Evolutionary conservation across 768 basidiomycete species (phyloP).

Genomic region (Macrolepiota albuminosa): DNA sequence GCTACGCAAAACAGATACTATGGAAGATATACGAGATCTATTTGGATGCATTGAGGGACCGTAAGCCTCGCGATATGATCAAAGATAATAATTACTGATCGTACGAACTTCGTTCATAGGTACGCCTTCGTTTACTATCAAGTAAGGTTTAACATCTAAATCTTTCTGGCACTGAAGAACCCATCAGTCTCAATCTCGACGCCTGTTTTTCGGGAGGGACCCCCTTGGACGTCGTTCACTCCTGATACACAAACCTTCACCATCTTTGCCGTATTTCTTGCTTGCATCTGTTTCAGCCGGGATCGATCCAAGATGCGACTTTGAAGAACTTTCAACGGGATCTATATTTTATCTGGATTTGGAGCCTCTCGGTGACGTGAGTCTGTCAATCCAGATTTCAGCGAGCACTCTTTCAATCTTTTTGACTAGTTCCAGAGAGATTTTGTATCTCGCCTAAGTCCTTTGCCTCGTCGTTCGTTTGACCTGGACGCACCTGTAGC

Average conservation of each 20-base stretch:
- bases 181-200: conserved; percentile 35
- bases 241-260: conserved; percentile 58
- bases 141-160: conserved; percentile 32
- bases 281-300: conserved; percentile 66
- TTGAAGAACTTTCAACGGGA: conserved; percentile 61
- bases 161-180: conserved; percentile 1
- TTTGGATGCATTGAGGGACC: conserved; percentile 75
- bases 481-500: neutral
- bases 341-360: conserved; percentile 54
- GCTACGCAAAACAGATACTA: conserved; percentile 24
- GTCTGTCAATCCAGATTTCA: neutral
- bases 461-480: conserved; percentile 12
- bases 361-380: neutral
- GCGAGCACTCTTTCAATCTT: neutral
- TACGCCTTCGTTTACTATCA: conserved; percentile 82
- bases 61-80: conserved; percentile 37
- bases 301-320: conserved; percentile 33
- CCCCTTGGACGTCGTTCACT: conserved; percentile 86
- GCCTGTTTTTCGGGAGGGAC: conserved; percentile 73
- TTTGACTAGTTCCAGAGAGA: conserved; percentile 4
- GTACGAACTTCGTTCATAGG: conserved; percentile 29
- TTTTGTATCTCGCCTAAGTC: conserved; percentile 11
- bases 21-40: conserved; percentile 41
- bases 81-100: neutral
- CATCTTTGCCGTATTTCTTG: conserved; percentile 45